These are phyloP conservation scores for Alliaria petiolata DNA, from an alignment of 345 rosid species.

Conservation along the genomic window DNA sequence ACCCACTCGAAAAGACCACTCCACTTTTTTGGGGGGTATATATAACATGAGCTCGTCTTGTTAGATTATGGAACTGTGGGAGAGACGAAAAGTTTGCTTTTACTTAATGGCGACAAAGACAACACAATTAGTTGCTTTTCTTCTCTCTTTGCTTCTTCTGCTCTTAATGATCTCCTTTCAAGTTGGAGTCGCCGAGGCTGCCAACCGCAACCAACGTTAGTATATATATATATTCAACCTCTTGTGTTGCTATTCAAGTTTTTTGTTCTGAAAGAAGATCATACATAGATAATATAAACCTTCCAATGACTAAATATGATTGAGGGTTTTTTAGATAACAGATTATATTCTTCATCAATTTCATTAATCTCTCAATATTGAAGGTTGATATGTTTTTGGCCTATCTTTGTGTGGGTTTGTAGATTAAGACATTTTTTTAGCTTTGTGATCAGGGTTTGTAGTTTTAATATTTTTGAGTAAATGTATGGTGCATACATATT, in stretches of 20 bases:
- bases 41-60: not conserved
- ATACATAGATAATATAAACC: not conserved
- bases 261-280: too few species aligned
- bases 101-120: constrained; percentile 20
- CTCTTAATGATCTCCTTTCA: constrained; percentile 14
- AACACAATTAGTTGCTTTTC: not conserved
- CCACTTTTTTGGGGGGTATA: too few species aligned
- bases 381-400: too few species aligned
- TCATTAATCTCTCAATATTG: not conserved
- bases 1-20: too few species aligned
- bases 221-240: not conserved
- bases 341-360: not conserved
- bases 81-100: not conserved
- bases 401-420: not conserved
- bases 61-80: not conserved
- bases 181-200: constrained; percentile 5
- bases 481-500: not conserved
- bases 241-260: not conserved
- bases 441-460: too few species aligned
- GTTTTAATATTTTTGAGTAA: not conserved
- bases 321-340: not conserved
- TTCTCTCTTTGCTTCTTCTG: constrained; percentile 23
- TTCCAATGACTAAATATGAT: not conserved
- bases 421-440: not conserved
- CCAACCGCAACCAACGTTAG: constrained; percentile 20